Conservation (phyloP, 208 protist genomes). For the Acanthamoeba divionensis region DNA sequence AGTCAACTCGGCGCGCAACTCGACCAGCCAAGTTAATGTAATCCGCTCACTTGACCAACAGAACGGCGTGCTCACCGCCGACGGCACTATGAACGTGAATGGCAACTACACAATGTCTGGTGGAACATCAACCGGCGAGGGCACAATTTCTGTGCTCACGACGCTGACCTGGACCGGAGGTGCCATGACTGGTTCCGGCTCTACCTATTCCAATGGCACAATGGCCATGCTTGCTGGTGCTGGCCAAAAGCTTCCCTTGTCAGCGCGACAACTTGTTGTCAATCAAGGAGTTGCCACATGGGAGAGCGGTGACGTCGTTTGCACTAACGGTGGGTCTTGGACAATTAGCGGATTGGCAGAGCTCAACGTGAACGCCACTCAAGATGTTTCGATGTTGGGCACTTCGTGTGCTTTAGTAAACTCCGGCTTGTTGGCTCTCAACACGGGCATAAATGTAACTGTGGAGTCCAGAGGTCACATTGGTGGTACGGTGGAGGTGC, state of each 20-base stretch:
- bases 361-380: constrained; percentile 18
- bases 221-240: background rate
- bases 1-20: too few species aligned
- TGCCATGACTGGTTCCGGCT: constrained; percentile 6
- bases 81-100: background rate
- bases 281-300: constrained; percentile 30
- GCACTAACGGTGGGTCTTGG: background rate
- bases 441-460: background rate
- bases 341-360: background rate
- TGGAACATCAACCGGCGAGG: background rate
- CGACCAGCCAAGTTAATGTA: too few species aligned
- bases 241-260: constrained; percentile 4
- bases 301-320: constrained; percentile 2
- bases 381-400: background rate
- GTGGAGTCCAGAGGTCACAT: background rate
- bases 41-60: background rate
- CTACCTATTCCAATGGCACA: background rate
- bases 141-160: background rate
- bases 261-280: background rate
- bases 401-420: background rate
- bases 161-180: constrained; percentile 5
- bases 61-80: background rate
- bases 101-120: background rate
- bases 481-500: background rate
- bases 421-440: background rate